These are phyloP conservation scores for Albizia julibrissin DNA, from an alignment of 306 rosid genomes.

Conservation along the genomic window DNA sequence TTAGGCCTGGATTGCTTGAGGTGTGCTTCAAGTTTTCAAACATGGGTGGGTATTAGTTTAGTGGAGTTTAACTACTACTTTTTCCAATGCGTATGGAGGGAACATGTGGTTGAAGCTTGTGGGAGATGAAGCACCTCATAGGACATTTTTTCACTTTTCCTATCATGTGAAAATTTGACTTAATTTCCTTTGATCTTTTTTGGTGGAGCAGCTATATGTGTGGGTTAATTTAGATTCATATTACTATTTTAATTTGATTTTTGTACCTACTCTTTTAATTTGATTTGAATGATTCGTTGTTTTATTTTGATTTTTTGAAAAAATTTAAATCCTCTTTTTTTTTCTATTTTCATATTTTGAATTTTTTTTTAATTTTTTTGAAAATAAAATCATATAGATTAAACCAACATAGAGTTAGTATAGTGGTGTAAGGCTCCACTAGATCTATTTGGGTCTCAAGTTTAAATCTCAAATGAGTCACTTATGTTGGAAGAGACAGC, in stretches of 20 bases:
- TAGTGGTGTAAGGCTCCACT: too few relatives aligned
- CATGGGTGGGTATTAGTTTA: constrained; percentile 50
- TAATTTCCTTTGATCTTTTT: background rate
- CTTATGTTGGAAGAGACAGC: rapidly evolving
- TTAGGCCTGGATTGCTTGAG: background rate
- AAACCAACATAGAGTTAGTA: too few relatives aligned
- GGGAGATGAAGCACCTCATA: background rate
- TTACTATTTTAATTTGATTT: background rate
- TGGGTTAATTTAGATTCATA: background rate
- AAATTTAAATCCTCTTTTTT: background rate
- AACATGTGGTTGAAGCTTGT: constrained; percentile 2
- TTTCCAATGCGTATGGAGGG: background rate
- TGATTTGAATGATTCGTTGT: background rate
- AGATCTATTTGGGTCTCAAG: too few relatives aligned
- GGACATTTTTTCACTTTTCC: background rate
- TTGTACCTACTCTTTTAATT: background rate
- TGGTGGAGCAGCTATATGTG: constrained; percentile 45
- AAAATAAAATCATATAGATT: too few relatives aligned
- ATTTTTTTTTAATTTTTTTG: too few relatives aligned
- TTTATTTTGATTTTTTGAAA: background rate
- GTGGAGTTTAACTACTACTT: constrained; percentile 37
- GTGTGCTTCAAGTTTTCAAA: constrained; percentile 38
- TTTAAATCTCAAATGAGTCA: too few relatives aligned
- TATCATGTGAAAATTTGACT: constrained; percentile 26
- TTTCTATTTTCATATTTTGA: too few relatives aligned